Evolutionary conservation across 495 filamentous ascomycete species (phyloP).

Genomic region (Daldinia grandis): DNA sequence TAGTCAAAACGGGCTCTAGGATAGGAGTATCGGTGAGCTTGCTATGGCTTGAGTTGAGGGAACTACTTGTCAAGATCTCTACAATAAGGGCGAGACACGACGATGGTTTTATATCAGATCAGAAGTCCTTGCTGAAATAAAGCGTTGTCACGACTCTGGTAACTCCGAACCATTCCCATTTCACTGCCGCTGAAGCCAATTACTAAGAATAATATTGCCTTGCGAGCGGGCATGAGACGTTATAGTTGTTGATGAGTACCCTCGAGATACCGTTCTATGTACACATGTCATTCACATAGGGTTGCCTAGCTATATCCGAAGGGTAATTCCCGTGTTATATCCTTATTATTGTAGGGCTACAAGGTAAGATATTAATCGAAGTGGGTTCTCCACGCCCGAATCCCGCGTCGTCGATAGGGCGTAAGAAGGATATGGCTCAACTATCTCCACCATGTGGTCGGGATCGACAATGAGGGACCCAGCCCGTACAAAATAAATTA

Average conservation of each 20-base stretch:
- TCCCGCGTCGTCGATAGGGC: neutral
- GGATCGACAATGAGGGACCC: neutral
- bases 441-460: neutral
- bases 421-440: neutral
- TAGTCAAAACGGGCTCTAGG: no score
- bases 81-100: neutral
- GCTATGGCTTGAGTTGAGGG: neutral
- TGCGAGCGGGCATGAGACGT: neutral
- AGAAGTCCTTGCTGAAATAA: neutral
- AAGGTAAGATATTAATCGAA: neutral
- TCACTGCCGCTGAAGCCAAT: neutral
- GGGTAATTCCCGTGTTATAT: constrained; percentile 14
- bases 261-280: neutral
- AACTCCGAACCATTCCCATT: neutral
- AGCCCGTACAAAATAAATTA: neutral
- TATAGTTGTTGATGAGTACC: neutral
- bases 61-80: neutral
- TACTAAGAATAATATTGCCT: neutral
- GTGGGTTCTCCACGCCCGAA: neutral
- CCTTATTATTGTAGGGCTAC: neutral
- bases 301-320: constrained; percentile 7
- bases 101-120: neutral
- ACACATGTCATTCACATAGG: neutral
- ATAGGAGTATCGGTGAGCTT: neutral
- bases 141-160: neutral